Percentiles rank a stretch among this genome's conserved stretches.
Evolutionary conservation across 1,284 basidiomycete genomes (phyloP).

Genomic region (Fomitopsis pinicola): DNA sequence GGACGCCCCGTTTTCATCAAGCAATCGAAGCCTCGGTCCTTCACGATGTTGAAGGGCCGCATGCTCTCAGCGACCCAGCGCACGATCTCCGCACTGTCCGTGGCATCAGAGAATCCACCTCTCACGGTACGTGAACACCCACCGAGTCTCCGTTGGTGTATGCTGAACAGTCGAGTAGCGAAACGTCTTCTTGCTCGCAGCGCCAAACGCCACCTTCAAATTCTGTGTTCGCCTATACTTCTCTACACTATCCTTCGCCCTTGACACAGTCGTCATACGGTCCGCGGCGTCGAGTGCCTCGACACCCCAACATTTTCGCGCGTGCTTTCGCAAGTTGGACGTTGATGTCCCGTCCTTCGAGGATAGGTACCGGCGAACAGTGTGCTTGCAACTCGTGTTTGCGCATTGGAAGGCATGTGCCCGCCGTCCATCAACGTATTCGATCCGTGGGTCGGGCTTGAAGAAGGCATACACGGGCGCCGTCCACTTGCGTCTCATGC

Average conservation of each 20-base stretch:
- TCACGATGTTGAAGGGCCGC: constrained; percentile 15
- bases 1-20: constrained; percentile 3
- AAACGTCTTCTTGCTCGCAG: constrained; percentile 2
- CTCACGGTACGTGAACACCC: not conserved
- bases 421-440: not conserved
- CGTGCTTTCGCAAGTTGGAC: constrained; percentile 8
- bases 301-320: not conserved
- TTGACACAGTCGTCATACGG: not conserved
- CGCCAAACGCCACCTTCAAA: not conserved
- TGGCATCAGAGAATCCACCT: too few relatives aligned
- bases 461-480: not conserved
- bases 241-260: constrained; percentile 4
- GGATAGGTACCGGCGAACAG: not conserved
- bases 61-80: constrained; percentile 1
- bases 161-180: not conserved
- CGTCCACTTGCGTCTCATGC: not conserved
- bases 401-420: not conserved
- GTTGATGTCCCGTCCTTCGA: constrained; percentile 2
- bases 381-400: not conserved
- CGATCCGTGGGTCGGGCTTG: not conserved
- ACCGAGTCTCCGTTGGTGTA: not conserved
- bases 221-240: constrained; percentile 2
- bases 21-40: constrained; percentile 9
- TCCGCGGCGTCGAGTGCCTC: not conserved
- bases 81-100: not conserved